Conservation (phyloP, 495 filamentous ascomycete genomes). For the Coniosporium apollinis region DNA sequence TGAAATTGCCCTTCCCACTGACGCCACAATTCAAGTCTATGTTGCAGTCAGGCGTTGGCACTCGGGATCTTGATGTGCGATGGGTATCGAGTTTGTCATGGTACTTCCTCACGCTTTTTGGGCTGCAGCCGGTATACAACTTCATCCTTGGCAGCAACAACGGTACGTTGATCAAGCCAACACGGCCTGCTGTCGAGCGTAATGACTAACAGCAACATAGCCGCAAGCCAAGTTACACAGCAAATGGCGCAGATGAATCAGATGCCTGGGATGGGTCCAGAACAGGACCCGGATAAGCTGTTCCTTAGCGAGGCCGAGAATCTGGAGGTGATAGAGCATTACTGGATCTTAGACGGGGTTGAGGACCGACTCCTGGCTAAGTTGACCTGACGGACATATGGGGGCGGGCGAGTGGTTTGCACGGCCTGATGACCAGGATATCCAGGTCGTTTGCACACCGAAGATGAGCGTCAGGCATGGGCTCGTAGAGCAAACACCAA, state of each 20-base stretch:
- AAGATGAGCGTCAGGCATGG: too few relatives aligned
- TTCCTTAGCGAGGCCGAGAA: constrained; percentile 88
- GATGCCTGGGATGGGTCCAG: constrained; percentile 58
- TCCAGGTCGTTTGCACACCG: too few relatives aligned
- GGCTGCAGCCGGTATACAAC: constrained; percentile 92
- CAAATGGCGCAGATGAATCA: constrained; percentile 80
- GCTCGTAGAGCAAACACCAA: too few relatives aligned
- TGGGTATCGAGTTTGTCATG: constrained; percentile 98
- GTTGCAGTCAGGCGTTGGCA: constrained; percentile 91
- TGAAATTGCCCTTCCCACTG: constrained; percentile 96
- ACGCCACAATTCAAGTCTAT: constrained; percentile 98
- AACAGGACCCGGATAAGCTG: constrained; percentile 89
- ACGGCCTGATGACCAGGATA: too few relatives aligned
- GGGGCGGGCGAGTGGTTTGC: too few relatives aligned
- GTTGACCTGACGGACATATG: too few relatives aligned
- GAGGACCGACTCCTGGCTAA: constrained; percentile 58
- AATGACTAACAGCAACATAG: constrained; percentile 25
- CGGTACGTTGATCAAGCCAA: too few relatives aligned
- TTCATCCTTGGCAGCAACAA: constrained; percentile 94
- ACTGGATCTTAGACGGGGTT: constrained; percentile 72
- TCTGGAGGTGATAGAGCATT: constrained; percentile 82
- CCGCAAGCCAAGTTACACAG: constrained; percentile 84
- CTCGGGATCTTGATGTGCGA: constrained; percentile 84
- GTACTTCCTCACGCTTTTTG: constrained; percentile 97
- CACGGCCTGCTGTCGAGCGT: too few relatives aligned